A percentile compares a stretch with the other conserved stretches of the same genome.
Conservation (phyloP, 805 yeast genomes). For the Cyberlindnera xishuangbannaensis region DNA sequence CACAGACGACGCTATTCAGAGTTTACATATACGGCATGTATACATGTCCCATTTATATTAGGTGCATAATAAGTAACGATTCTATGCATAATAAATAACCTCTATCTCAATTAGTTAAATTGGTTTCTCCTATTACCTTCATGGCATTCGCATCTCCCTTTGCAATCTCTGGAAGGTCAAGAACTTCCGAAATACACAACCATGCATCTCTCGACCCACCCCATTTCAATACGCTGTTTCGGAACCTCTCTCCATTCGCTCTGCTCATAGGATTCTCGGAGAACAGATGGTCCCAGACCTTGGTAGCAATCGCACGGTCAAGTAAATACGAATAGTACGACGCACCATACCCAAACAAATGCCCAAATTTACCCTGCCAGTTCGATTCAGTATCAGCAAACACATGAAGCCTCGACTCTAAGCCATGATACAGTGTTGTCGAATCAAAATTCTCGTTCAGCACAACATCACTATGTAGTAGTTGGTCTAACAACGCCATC, state of each 20-base stretch:
- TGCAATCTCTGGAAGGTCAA: conserved; percentile 55
- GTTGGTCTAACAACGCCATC: conserved; percentile 86
- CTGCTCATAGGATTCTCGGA: conserved; percentile 62
- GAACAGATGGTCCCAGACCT: conserved; percentile 75
- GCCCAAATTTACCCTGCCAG: conserved; percentile 96
- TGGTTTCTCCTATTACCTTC: conserved; percentile 41
- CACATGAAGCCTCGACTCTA: conserved; percentile 54
- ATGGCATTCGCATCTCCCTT: conserved; percentile 71
- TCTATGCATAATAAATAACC: background rate
- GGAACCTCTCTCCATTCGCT: conserved; percentile 70
- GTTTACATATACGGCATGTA: too few species aligned
- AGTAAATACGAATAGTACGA: conserved; percentile 87
- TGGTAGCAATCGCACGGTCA: conserved; percentile 88
- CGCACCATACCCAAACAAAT: conserved; percentile 88
- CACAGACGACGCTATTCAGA: too few species aligned
- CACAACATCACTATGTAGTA: conserved; percentile 47
- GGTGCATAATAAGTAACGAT: background rate
- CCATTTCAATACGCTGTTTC: conserved; percentile 71
- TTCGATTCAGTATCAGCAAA: conserved; percentile 66
- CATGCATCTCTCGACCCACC: conserved; percentile 93
- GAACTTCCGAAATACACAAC: conserved; percentile 73
- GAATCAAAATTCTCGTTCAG: conserved; percentile 44
- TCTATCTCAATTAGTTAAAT: conserved; percentile 2
- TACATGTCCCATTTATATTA: too few species aligned
- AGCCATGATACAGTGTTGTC: conserved; percentile 54